Evolutionary conservation across 164 flowering plant genomes (phyloP).

Genomic region (Hamamelis virginiana): DNA sequence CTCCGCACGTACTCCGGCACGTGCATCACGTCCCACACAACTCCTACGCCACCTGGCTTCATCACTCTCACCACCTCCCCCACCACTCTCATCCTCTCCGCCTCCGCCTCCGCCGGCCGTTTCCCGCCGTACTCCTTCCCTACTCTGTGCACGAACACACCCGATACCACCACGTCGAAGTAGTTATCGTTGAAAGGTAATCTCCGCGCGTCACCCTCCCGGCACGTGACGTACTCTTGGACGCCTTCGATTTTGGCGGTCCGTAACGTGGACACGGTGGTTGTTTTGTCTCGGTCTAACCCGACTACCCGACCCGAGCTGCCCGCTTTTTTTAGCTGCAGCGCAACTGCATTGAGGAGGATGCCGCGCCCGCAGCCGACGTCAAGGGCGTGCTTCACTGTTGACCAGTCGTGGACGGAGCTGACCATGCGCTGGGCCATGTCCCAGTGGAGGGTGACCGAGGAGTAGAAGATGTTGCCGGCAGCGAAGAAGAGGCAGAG

Average conservation of each 20-base stretch:
- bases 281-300: slow-evolving; percentile 47
- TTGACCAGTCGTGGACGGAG: slow-evolving; percentile 77
- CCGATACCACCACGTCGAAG: slow-evolving; percentile 94
- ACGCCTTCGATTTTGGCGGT: slow-evolving; percentile 82
- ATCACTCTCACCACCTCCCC: slow-evolving; percentile 84
- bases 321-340: slow-evolving; percentile 85
- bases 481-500: slow-evolving; percentile 80
- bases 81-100: slow-evolving; percentile 76
- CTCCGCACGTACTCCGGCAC: slow-evolving; percentile 85
- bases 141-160: slow-evolving; percentile 67
- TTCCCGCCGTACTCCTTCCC: slow-evolving; percentile 91
- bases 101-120: slow-evolving; percentile 73
- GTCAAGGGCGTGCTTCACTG: slow-evolving; percentile 77
- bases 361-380: slow-evolving; percentile 94
- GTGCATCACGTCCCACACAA: slow-evolving; percentile 88
- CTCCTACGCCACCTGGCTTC: slow-evolving; percentile 86
- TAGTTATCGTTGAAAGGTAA: slow-evolving; percentile 77
- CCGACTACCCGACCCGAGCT: slow-evolving; percentile 94
- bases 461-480: slow-evolving; percentile 75
- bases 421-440: slow-evolving; percentile 81
- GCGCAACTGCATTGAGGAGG: slow-evolving; percentile 83
- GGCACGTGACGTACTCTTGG: slow-evolving; percentile 85
- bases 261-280: slow-evolving; percentile 55
- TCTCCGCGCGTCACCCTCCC: slow-evolving; percentile 79
- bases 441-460: slow-evolving; percentile 69